These are phyloP conservation scores for Chloropicon primus DNA, from an alignment of 139 green algal genomes.

Conservation along the genomic window DNA sequence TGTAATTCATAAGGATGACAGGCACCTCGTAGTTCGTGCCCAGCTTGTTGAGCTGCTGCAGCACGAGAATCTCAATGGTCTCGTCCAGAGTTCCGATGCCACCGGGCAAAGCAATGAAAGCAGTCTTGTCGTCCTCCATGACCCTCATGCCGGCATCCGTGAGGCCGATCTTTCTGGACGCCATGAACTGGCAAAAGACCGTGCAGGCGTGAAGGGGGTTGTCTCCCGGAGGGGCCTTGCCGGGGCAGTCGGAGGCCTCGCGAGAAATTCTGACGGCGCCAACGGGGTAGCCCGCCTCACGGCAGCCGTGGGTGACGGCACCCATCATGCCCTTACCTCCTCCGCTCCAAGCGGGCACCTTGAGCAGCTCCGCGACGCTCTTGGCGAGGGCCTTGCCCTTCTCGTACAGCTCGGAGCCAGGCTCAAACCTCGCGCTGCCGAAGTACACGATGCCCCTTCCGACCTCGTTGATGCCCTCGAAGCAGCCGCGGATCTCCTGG, in stretches of 20 bases:
- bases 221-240: neutral
- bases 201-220: neutral
- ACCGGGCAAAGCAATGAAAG: conserved; percentile 21
- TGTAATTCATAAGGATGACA: conserved; percentile 26
- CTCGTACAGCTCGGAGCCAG: neutral
- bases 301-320: conserved; percentile 6
- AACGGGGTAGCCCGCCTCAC: neutral
- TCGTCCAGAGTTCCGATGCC: conserved; percentile 23
- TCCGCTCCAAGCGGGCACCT: conserved; percentile 17
- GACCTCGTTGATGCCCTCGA: conserved; percentile 7
- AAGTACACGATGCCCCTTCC: conserved; percentile 16
- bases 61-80: conserved; percentile 11
- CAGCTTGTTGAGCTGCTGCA: conserved; percentile 11
- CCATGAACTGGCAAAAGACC: conserved; percentile 9
- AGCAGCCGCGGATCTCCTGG: neutral
- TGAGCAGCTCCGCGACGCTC: neutral
- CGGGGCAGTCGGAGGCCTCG: neutral
- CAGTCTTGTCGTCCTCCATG: conserved; percentile 1
- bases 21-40: conserved; percentile 12
- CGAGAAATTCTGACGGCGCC: neutral
- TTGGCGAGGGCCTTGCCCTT: neutral
- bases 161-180: conserved; percentile 20
- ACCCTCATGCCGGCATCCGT: conserved; percentile 13
- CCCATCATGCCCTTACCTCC: conserved; percentile 20
- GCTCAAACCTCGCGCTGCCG: neutral